These are phyloP conservation scores for Ensete glaucum DNA, from an alignment of 176 grass and related monocot genomes.

Conservation along the genomic window DNA sequence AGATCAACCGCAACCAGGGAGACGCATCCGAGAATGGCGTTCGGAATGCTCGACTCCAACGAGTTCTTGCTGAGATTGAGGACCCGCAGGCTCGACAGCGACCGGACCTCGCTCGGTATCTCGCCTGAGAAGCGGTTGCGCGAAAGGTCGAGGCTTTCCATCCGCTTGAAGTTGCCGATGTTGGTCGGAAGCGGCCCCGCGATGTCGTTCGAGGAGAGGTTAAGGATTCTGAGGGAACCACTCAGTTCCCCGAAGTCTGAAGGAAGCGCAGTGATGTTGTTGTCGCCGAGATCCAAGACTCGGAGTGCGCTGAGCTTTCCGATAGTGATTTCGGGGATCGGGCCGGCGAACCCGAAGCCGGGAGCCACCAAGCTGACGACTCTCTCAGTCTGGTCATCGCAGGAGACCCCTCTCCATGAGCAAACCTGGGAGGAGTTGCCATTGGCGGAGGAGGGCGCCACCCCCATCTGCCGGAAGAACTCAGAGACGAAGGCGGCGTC, in stretches of 20 bases:
- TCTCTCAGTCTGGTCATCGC: constrained; percentile 34
- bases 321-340: constrained; percentile 66
- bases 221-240: constrained; percentile 47
- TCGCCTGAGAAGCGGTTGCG: constrained; percentile 50
- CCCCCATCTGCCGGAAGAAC: constrained; percentile 53
- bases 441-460: constrained; percentile 1
- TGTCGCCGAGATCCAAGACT: constrained; percentile 63
- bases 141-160: constrained; percentile 65
- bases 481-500: constrained; percentile 61
- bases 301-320: constrained; percentile 62
- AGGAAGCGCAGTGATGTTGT: constrained; percentile 53
- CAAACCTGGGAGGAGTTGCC: constrained; percentile 29
- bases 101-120: constrained; percentile 48
- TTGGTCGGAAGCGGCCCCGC: constrained; percentile 54
- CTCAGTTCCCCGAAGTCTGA: constrained; percentile 79
- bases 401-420: constrained; percentile 50
- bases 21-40: constrained; percentile 25
- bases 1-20: constrained; percentile 53
- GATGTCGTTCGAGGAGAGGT: constrained; percentile 74
- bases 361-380: constrained; percentile 37
- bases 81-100: constrained; percentile 32
- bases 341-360: constrained; percentile 42
- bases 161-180: constrained; percentile 57
- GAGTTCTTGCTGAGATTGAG: constrained; percentile 56
- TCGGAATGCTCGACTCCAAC: constrained; percentile 43